Evolutionary conservation across 2,329 filamentous ascomycete genomes (phyloP), one percentile per base, ranked within the genome.

Genomic region (Cyclaneusma minus): DNA sequence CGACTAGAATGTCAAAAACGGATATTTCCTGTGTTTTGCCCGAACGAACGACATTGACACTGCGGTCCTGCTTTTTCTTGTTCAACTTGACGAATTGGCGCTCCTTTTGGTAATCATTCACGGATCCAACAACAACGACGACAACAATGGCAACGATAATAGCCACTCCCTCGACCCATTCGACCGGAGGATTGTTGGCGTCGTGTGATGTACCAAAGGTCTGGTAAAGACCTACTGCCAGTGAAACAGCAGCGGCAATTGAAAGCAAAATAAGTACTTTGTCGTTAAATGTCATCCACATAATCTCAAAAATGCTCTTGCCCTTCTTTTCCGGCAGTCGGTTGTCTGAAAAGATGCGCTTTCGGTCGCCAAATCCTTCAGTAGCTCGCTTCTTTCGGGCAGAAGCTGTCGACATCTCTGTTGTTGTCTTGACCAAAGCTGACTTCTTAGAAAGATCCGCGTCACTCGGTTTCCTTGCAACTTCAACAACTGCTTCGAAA

Each of bases 91-190:
- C 74, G 41, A 85, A 85, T 41, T 82, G 76, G 23, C 74, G 64
- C 46, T 84, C 79, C 49, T 84, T 84, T 42, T 85, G 79, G 64
- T 72, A 85, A 44, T 85, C 80, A 37, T 83, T 85, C 17, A 73
- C 55, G n/a, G 79, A 78, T 33, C 77, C 79, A 12, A 82, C 79
- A 12, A 77, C 49, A 3, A 84, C 74, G 24, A 85, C 80, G 35
- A 85, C 73, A 10, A 75, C 45, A 33, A 85, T 81, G 26, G 79
- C 80, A 13, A 76, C 65, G 22, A 83, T 72, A 35, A 85, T 83
- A 6, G 80, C 79, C 7, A 84, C 71, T 35, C 79, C 79, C 49
- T 87, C 80, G 4, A 84, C 74, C 80, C 80, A 87, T 47, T 84
- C 74, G 8, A 82, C 71, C 18, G 63, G 63, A 2, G 43, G 39